Conservation (phyloP, 257 asterid species). For the Handroanthus guayacan region DNA sequence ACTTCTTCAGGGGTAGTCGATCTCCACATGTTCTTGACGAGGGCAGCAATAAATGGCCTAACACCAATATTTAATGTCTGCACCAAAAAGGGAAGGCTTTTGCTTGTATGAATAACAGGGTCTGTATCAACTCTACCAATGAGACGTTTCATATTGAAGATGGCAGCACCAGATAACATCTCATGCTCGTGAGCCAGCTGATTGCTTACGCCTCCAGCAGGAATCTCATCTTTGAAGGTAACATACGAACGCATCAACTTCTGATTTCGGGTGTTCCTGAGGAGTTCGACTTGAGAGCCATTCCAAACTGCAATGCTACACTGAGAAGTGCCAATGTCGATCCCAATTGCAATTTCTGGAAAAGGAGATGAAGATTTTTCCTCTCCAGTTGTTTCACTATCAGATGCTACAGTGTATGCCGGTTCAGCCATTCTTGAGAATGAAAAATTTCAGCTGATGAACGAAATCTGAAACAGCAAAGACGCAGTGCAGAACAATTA, state of each 20-base stretch:
- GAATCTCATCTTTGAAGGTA: slow-evolving; percentile 71
- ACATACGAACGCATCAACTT: slow-evolving; percentile 70
- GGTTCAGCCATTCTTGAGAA: slow-evolving; percentile 72
- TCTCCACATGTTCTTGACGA: slow-evolving; percentile 82
- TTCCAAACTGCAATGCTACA: slow-evolving; percentile 86
- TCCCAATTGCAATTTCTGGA: slow-evolving; percentile 76
- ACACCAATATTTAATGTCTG: slow-evolving; percentile 79
- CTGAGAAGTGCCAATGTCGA: slow-evolving; percentile 92
- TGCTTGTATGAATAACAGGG: slow-evolving; percentile 78
- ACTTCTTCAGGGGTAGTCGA: slow-evolving; percentile 93
- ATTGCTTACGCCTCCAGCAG: slow-evolving; percentile 74
- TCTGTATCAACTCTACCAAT: slow-evolving; percentile 87
- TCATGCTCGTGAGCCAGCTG: slow-evolving; percentile 76
- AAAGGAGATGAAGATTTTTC: slow-evolving; percentile 58
- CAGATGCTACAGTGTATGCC: slow-evolving; percentile 86
- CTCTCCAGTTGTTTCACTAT: slow-evolving; percentile 81
- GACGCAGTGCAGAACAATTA: neutral
- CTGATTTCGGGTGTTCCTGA: slow-evolving; percentile 72
- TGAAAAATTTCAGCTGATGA: neutral
- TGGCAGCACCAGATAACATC: slow-evolving; percentile 75
- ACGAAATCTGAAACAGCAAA: neutral
- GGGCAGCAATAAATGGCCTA: slow-evolving; percentile 82
- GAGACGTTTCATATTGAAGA: slow-evolving; percentile 83
- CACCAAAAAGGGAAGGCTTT: slow-evolving; percentile 83
- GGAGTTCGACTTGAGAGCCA: slow-evolving; percentile 73